A percentile compares a stretch with the other conserved stretches of the same genome.
Conservation (phyloP, 495 filamentous ascomycete genomes). For the Hyaloscypha variabilis region DNA sequence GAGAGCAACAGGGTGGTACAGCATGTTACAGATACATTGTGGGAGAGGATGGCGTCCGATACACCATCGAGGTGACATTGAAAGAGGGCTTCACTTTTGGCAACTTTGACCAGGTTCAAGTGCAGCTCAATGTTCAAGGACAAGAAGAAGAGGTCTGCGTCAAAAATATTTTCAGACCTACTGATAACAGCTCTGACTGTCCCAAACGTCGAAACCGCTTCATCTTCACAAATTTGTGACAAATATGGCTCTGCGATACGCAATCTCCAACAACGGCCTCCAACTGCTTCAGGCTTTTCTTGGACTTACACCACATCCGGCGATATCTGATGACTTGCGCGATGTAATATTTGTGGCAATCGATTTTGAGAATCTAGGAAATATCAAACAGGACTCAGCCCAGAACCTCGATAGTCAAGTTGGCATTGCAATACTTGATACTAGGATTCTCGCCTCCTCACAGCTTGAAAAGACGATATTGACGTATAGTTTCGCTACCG, state of each 20-base stretch:
- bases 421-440: constrained; percentile 13
- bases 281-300: constrained; percentile 16
- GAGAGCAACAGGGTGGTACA: background rate
- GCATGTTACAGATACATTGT: background rate
- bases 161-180: background rate
- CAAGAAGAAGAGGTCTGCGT: background rate
- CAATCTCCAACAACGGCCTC: constrained; percentile 16
- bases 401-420: constrained; percentile 6
- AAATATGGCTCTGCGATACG: constrained; percentile 14
- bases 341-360: constrained; percentile 18
- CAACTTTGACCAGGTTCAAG: background rate
- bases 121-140: background rate
- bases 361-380: constrained; percentile 12
- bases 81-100: background rate
- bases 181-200: background rate
- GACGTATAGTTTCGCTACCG: constrained; percentile 18
- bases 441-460: constrained; percentile 10
- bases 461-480: constrained; percentile 4
- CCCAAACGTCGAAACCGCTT: too few species aligned
- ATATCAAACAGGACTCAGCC: constrained; percentile 8
- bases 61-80: background rate
- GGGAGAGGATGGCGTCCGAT: background rate
- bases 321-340: constrained; percentile 11
- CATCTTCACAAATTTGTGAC: too few species aligned
- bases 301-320: constrained; percentile 14